Base-by-base conservation (phyloP, 306 rosid species). In the Cicer judaicum region DNA sequence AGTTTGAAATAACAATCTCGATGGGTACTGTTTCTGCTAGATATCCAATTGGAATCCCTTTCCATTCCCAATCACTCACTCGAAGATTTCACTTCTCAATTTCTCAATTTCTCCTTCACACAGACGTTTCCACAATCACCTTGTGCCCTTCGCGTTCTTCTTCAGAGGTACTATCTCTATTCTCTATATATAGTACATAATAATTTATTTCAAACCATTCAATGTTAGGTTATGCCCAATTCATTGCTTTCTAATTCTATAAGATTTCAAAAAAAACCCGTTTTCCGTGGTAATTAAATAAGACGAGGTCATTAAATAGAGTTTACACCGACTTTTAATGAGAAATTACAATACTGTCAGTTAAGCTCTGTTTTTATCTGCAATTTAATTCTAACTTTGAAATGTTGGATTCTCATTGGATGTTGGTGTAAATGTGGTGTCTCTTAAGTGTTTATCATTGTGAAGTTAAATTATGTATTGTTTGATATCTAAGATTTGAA, bases 21-120 rank as follows among this genome's bases (percentile, higher is more conserved):
- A 88, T 93, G 96, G 92, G 77, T 40, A 39, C 83, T 73, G 86
- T 81, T 74, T 82, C 84, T 53, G 78, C 76, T 53, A 81, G 86
- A 50, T 77, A 49, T 83, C 87, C 92, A 63, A 64, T 83, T 50
- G 85, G 90, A 67, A 56, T 76, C 8, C 10, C 81, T 39, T 52
- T 70, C 38, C 88, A 76, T 81, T 83, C 75, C 41, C 80, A 72
- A 14, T 4, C 68, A 68, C 70, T 52, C 29, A 68, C 79, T 64
- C 83, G 14, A 44, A 83, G 75, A 75, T 7, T 81, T 42, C 81
- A 83, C 7, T 76, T 21, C 38, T 76, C 81, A 39, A 62, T 77
- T 66, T 78, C 83, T 19, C 57, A 15, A 56, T 87, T 88, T 63
- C 92, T 88, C 60, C 72, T 57, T 11, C 87, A 80, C 2, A 43